Conservation (phyloP, 129 eudicot genomes). For the Flaveria sonorensis region DNA sequence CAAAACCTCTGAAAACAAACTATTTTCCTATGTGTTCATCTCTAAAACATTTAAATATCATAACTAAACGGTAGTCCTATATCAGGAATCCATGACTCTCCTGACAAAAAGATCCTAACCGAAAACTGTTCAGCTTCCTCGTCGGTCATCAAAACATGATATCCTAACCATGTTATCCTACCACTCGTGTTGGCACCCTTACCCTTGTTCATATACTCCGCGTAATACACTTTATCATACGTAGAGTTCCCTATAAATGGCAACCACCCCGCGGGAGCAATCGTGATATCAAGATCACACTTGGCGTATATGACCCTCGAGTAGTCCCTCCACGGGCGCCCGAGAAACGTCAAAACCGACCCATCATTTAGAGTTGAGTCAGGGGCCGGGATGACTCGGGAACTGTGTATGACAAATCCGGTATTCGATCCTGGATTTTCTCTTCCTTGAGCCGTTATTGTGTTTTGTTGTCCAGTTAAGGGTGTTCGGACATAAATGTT, state of each 20-base stretch:
- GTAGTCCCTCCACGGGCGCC: slow-evolving; percentile 49
- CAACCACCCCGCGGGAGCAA: slow-evolving; percentile 44
- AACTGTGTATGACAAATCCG: slow-evolving; percentile 43
- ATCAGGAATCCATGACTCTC: slow-evolving; percentile 39
- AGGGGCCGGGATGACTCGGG: slow-evolving; percentile 34
- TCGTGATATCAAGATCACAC: slow-evolving; percentile 25
- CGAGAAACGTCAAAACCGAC: slow-evolving; percentile 35
- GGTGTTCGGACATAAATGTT: slow-evolving; percentile 47
- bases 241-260: slow-evolving; percentile 28
- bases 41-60: slow-evolving; percentile 14
- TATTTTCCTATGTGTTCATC: not conserved
- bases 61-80: slow-evolving; percentile 41
- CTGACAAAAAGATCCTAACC: slow-evolving; percentile 28
- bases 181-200: slow-evolving; percentile 31
- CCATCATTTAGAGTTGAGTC: not conserved
- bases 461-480: slow-evolving; percentile 18
- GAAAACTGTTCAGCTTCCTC: slow-evolving; percentile 37
- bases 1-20: not conserved
- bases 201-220: slow-evolving; percentile 43
- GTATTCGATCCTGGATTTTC: slow-evolving; percentile 23
- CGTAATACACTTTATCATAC: slow-evolving; percentile 34
- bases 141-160: slow-evolving; percentile 26
- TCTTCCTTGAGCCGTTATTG: slow-evolving; percentile 53
- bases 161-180: slow-evolving; percentile 52
- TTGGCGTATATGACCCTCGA: slow-evolving; percentile 37